Evolutionary conservation across 768 basidiomycete species (phyloP), one percentile per base, ranked within the genome.

Genomic region (Imleria badia): DNA sequence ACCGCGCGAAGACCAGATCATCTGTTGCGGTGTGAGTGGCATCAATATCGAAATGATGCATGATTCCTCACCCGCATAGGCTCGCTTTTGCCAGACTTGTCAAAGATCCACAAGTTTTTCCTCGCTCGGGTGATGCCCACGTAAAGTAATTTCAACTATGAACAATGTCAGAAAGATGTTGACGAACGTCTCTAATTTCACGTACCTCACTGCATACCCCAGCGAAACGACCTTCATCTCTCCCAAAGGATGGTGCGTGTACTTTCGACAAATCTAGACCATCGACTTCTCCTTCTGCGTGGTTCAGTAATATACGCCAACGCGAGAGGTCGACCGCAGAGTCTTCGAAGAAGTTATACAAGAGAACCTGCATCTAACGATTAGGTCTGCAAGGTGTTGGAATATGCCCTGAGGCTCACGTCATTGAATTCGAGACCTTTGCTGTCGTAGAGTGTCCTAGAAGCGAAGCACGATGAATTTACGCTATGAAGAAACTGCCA

Each of bases 311-410:
- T 2, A 86, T 73, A 10, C 84, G 74, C 87, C 87, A 89, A 44
- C 83, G 82, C 0, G 79, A 67, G 2, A 65, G 52, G 38, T 77
- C 77, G 3, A 80, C 68, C 0, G 63, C 59, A 0, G 89, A 90
- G 58, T 87, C 85, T 23, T 81, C 77, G 60, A 91, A 91, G 68
- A 89, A 89, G 57, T 91, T 83, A 60, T 84, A 89, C 12, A 91
- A 61, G 4, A 91, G 73, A 5, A 91, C 87, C 87, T 89, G 52
- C 1, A 41, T 40, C 20, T 11, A 19, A 26, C 3, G 10, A 33
- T 58, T 19, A 59, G 46, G 52, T 55, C 1, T 31, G 2, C 23
- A 30, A 3, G 9, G 6, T 5, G 3, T 30, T 13, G 1, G 7
- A 14, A 45, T 29, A n/a, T 7, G 9, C 10, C 5, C 8, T 10